Evolutionary conservation across 164 flowering plant species (phyloP), one percentile per base, ranked within the genome.

Genomic region (Umbellularia californica): DNA sequence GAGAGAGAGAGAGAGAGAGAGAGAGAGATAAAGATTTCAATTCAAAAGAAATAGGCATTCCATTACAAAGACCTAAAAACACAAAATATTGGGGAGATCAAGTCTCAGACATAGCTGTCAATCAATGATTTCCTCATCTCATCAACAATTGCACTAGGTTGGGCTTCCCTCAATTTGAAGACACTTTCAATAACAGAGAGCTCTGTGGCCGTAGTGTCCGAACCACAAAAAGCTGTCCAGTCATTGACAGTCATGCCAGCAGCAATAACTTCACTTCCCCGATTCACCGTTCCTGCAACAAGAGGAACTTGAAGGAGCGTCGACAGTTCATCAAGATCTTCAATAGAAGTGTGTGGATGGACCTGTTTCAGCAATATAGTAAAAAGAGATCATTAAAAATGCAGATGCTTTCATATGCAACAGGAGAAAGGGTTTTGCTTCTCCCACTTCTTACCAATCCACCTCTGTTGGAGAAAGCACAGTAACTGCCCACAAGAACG

Each of bases 231-330:
- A 19, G 97, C 95, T 3, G 97, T 88, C 98, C 98, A 92, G 83
- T 94, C 97, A 71, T 94, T 94, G 15, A 90, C 98, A 0, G 83
- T 85, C 85, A 94, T 79, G 2, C 98, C 98, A 63, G 95, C 92
- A 66, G 78, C 97, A 66, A 94, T 85, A 14, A 92, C 97, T 75
- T 94, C 97, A 71, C 97, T 90, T 6, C 98, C 98, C 50, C 97
- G 88, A 81, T 94, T 94, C 55, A 94, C 90, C 6, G 97, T 94
- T 13, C 98, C 98, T 50, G 98, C 97, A 35, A 92, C 97, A 70
- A 94, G 79, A 68, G 98, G 98, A 14, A 94, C 97, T 79, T 94
- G 98, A 74, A 94, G 97, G 33, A 94, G 97, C 0, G 98, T 94
- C 0, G 97, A 92, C 14, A 94, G 94, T 69, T 94, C 98, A 77